These are phyloP conservation scores for Brettanomyces nanus DNA, from an alignment of 805 yeast genomes.

Conservation along the genomic window DNA sequence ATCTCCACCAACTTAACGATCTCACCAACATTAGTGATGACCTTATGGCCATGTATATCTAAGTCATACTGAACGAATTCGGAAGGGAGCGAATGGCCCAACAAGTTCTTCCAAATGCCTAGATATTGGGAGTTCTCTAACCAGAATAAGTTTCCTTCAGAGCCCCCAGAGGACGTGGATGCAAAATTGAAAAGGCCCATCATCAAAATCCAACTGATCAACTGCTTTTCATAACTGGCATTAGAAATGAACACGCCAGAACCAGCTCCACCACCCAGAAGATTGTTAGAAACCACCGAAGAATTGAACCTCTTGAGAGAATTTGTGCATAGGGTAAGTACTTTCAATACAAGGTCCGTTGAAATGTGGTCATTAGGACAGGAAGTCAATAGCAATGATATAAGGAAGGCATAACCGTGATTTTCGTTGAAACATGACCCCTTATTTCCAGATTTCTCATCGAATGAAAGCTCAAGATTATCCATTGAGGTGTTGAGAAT, in stretches of 20 bases:
- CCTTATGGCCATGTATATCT: conserved; percentile 22
- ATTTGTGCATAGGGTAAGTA: conserved; percentile 22
- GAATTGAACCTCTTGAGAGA: conserved; percentile 28
- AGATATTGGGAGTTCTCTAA: conserved; percentile 53
- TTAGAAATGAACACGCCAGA: conserved; percentile 23
- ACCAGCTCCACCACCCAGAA: conserved; percentile 23
- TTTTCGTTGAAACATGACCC: conserved; percentile 19
- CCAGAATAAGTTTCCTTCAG: conserved; percentile 42
- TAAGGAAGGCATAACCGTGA: conserved; percentile 25
- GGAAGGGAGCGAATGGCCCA: conserved; percentile 42
- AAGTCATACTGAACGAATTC: conserved; percentile 26
- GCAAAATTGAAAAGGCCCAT: conserved; percentile 54
- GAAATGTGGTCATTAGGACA: conserved; percentile 23
- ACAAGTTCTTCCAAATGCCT: conserved; percentile 53
- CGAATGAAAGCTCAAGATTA: conserved; percentile 26
- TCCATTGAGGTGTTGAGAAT: conserved; percentile 29
- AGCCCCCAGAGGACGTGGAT: conserved; percentile 13
- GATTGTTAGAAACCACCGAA: conserved; percentile 25
- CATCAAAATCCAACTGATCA: conserved; percentile 54
- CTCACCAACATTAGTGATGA: conserved; percentile 25
- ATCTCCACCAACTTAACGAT: conserved; percentile 37
- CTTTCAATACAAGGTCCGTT: conserved; percentile 24
- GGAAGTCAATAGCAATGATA: conserved; percentile 24
- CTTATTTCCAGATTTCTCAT: conserved; percentile 20
- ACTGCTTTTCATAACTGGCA: conserved; percentile 27